Evolutionary conservation across 768 basidiomycete genomes (phyloP), one percentile per base, ranked within the genome.

Genomic region (Mycena indigotica): DNA sequence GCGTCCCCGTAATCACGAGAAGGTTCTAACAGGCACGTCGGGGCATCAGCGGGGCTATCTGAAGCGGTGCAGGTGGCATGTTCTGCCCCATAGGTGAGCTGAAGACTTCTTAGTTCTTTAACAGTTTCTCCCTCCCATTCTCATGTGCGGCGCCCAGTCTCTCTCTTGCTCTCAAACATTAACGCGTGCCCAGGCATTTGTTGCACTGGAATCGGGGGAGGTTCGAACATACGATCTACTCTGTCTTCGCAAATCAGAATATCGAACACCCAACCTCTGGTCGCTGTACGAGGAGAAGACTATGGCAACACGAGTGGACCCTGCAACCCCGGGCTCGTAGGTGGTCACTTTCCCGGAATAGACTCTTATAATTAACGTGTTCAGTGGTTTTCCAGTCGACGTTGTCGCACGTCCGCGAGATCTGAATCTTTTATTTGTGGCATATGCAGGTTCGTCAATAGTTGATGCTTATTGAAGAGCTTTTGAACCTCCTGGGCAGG

Each of bases 231-330:
- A 87, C 67, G 93, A 95, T 67, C 64, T 94, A n/a, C 74, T 82
- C 13, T 87, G 89, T 57, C 75, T 84, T 16, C 76, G 81, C 19
- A 78, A 87, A 57, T 90, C 91, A 0, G 77, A 80, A 12, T 91
- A 88, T 64, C 77, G 74, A 16, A 81, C 91, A 29, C 86, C 87
- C 2, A 93, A 93, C 65, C 74, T 88, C 64, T 95, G 93, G 94
- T 77, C 75, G 21, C 63, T 84, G 28, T 86, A 91, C 63, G 85
- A 90, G 69, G 81, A 87, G 57, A 81, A 81, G 73, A 70, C 76
- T 66, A 64, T 69, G 45, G 69, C 74, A 0, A 75, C 70, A 50
- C 79, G 77, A 24, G 73, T 73, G 69, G 77, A 64, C 48, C 71
- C 52, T 63, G 58, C 64, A 21, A 65, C 53, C 40, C 65, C 60